Evolutionary conservation across 768 basidiomycete species (phyloP), one percentile per base, ranked within the genome.

Genomic region (Rossbeevera mucosa): DNA sequence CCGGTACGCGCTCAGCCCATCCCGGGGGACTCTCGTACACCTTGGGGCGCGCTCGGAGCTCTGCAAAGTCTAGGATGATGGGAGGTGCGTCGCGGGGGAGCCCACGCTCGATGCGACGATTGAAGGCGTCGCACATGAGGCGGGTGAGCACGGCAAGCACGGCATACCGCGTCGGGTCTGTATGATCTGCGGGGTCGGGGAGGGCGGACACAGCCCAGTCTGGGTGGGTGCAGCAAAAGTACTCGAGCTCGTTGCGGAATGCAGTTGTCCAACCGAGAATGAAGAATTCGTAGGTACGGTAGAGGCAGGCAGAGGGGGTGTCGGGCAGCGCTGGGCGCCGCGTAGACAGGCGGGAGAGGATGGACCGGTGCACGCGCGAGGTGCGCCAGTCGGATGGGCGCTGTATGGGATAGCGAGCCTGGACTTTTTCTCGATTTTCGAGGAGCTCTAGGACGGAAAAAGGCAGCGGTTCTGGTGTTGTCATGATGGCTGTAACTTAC

Each of bases 241-340:
- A 55, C 14, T 55, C 54, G 41, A 55, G 51, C 18, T 55, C 54
- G 42, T 55, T 54, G 51, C 54, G 51, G 41, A 53, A 42, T 4
- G 51, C 46, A 40, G 51, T 53, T 12, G 54, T 55, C 54, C 54
- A 53, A 0, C 46, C 54, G 41, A 55, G 41, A 4, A 44, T 33
- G 46, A 54, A 53, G 51, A 53, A 53, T n/a, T 38, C 54, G 41
- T 55, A 55, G 46, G 38, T 43, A 6, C 54, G 54, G 18, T 53
- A 55, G 13, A 53, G 46, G 18, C 44, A 47, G 31, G 54, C 54
- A 6, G 46, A 13, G 31, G 51, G 45, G 7, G 45, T 21, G 40
- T 53, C 54, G n/a, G 45, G 45, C 21, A 14, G 4, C 9, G n/a
- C n/a, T 36, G n/a, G 33, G n/a, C 33, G n/a, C n/a, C 33, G 12